Conservation (phyloP, 2,329 filamentous ascomycete species). For the Cladophialophora immunda region DNA sequence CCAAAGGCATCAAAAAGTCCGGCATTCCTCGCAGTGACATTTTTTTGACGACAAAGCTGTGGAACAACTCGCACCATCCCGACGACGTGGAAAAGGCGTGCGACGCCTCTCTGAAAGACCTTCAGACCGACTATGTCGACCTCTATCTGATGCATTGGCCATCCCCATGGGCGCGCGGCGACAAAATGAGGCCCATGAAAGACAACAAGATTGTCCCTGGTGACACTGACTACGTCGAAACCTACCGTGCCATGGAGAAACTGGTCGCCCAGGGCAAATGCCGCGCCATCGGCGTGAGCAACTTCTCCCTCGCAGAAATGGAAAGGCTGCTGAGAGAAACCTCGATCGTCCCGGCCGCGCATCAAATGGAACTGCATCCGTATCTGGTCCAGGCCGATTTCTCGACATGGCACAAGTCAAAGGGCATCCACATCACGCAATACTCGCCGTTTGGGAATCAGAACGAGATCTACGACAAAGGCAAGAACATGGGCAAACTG, state of each 20-base stretch:
- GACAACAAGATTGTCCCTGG: constrained; percentile 53
- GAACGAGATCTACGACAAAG: constrained; percentile 59
- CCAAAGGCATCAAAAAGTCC: constrained; percentile 69
- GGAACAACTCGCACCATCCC: constrained; percentile 70
- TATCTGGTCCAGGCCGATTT: constrained; percentile 62
- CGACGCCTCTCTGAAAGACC: constrained; percentile 67
- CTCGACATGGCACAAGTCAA: constrained; percentile 57
- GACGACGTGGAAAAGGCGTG: constrained; percentile 70
- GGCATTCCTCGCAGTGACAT: constrained; percentile 70
- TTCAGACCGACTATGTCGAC: constrained; percentile 73
- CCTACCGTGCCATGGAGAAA: constrained; percentile 61
- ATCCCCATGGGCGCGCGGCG: constrained; percentile 61
- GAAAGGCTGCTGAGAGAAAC: constrained; percentile 57
- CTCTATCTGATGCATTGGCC: constrained; percentile 76
- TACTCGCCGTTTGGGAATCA: constrained; percentile 65
- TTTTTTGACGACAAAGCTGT: constrained; percentile 73
- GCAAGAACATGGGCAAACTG: constrained; percentile 56
- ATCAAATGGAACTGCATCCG: constrained; percentile 63
- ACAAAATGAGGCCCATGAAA: constrained; percentile 57
- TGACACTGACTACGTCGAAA: constrained; percentile 60
- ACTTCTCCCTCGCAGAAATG: constrained; percentile 60
- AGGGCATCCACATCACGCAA: constrained; percentile 63
- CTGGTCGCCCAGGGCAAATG: constrained; percentile 52
- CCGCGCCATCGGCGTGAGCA: constrained; percentile 62
- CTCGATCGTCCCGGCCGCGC: constrained; percentile 56